Base-by-base conservation (phyloP, 257 asterid species). In the Solanum chmielewskii region DNA sequence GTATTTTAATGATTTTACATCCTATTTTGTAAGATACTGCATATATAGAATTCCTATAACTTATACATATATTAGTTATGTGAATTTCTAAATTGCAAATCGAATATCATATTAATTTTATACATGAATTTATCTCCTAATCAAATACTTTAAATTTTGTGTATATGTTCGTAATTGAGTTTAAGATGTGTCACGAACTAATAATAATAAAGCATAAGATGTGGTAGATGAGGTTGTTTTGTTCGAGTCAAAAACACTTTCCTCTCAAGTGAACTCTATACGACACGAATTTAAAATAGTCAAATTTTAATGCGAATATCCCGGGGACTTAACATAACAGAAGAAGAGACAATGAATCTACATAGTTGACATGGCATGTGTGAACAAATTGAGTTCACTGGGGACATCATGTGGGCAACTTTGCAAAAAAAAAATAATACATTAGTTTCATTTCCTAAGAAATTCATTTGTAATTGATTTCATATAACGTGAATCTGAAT, bases 381-480 rank as follows among this genome's bases (percentile, higher is more conserved):
- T 49, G 73, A 52, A 73, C 71, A 68, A 64, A 20, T 86, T 71
- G 62, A 35, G 5, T 42, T 85, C 83, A 70, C 44, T 85, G 31
- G 77, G 59, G 70, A 14, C 62, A 87, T 83, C 89, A 73, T 47
- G 86, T 86, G 84, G 74, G 83, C 88, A 80, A 80, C 68, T 29
- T 23, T 47, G 35, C 29, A 4, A 25, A 45, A 35, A 35, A 76
- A 39, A 16, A 23, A 27, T 49, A 27, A 47, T 3, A 70, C 6
- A 52, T 71, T 81, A 35, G 10, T 69, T 71, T 71, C 35, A 2
- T 41, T 41, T n/a, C 27, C 13, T 13, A 56, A 56, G 64, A 11
- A 23, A 5, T 23, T 73, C 9, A 37, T 35, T 9, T 16, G 18
- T 15, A n/a, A 64, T 11, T 10, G 16, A 62, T 20, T 23, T 23